Base-by-base conservation (phyloP, 768 basidiomycete species). In the Panellus pusillus region DNA sequence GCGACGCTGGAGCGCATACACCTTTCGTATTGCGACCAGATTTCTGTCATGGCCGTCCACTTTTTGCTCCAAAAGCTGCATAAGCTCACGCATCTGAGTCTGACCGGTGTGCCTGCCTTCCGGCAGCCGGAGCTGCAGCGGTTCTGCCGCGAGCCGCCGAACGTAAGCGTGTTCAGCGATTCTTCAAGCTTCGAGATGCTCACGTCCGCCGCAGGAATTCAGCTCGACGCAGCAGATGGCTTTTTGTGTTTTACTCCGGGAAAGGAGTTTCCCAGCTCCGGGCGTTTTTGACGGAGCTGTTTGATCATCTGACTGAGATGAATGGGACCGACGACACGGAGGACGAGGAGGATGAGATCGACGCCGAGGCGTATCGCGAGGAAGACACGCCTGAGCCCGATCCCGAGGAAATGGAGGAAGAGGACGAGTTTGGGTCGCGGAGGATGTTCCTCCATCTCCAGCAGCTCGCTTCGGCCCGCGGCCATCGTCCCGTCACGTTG, bases 31-130 rank as follows among this genome's bases (percentile, higher is more conserved):
- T 99, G 97, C 69, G 93, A 97, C 68, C 91, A 95, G 65, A 89
- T 99, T 51, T 85, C 90, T 6, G 91, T 98, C 62, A 81, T 87
- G 74, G 94, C 94, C 15, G 83, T 98, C 44, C 89, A 95, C 64
- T 92, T 88, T 69, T 79, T 99, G 41, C 80, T 99, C 39, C 86
- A 89, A 65, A 87, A 88, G 64, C 79, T 98, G n/a, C 84, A 85
- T 65, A 90, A 91, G 61, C 75, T 99, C 28, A 97, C 93, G 1
- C 97, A 99, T 73, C 79, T 99, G 43, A 96, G 93, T 69, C 72
- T 99, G 57, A 98, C 97, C n/a, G 97, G 95, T n/a, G 89, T 99
- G 29, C 86, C 87, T 9, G 84, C 93, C 6, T 98, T 99, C 75
- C 83, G 87, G 46, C 81, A 89, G 62, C 76, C 80, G 28, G 93